phyloP scores from a whole-genome alignment of 1,139 yeast species.

The Pneumocystis jirovecii region DNA sequence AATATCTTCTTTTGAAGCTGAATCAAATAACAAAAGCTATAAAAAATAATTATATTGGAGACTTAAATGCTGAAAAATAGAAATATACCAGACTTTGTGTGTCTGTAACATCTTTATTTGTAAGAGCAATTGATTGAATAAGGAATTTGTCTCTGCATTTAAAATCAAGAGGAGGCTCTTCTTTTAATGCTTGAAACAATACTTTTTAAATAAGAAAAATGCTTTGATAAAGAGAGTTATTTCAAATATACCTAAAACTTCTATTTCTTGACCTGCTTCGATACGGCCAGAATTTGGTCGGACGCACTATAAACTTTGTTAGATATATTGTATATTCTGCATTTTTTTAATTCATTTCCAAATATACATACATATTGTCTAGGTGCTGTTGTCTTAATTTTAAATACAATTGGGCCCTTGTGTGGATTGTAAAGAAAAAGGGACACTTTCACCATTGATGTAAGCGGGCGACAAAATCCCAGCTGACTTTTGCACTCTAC shows the following conservation, averaged over 20 bases:
- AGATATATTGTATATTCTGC: neutral
- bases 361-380: slow-evolving; percentile 28
- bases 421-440: slow-evolving; percentile 12
- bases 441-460: slow-evolving; percentile 13
- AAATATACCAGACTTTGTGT: slow-evolving; percentile 12
- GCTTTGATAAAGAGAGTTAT: neutral
- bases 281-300: slow-evolving; percentile 11
- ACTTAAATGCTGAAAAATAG: slow-evolving; percentile 8
- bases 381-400: slow-evolving; percentile 97
- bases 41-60: neutral
- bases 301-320: slow-evolving; percentile 13
- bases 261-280: slow-evolving; percentile 13
- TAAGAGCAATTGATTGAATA: slow-evolving; percentile 68
- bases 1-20: slow-evolving; percentile 42
- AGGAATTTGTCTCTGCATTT: slow-evolving; percentile 86
- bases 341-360: neutral
- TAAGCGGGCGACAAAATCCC: slow-evolving; percentile 12
- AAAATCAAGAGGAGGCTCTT: slow-evolving; percentile 56
- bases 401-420: slow-evolving; percentile 54
- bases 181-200: slow-evolving; percentile 68
- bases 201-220: slow-evolving; percentile 19
- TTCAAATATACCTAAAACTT: slow-evolving; percentile 9
- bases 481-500: slow-evolving; percentile 10
- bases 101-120: slow-evolving; percentile 14
- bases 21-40: slow-evolving; percentile 57